Evolutionary conservation across 83 land plant species (phyloP), one percentile per base, ranked within the genome.

Genomic region (Picea engelmannii): DNA sequence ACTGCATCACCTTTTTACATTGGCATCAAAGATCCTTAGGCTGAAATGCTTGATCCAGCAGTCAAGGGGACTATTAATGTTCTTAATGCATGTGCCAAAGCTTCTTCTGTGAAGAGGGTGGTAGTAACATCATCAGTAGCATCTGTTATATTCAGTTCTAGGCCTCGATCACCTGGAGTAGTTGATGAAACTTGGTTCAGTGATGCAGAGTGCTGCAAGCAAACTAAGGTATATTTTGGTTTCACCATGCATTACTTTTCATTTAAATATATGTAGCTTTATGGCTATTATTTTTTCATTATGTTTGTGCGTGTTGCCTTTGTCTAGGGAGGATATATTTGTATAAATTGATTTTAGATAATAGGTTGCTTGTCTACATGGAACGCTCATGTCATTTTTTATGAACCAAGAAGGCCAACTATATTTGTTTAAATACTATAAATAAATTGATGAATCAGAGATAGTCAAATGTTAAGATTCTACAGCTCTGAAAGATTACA

Each of bases 31-130:
- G 31, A 27, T 27, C 31, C 31, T 27, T 92, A 96, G 99, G 91
- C 90, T 40, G 95, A 96, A 64, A 76, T 96, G 60, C 73, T 96
- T 74, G 95, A 93, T 70, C 98, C 99, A 66, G 98, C 96, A 38
- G 85, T 96, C 71, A 93, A 92, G 77, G 99, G 99, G n/a, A 95
- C 98, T 1, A 81, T 93, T 11, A 96, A 96, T 88, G 98, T 96
- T 55, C 90, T 96, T 59, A 78, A 69, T 27, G 91, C 99, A 5
- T 90, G 92, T 83, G 82, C 90, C 9, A 95, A 95, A 85, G 47
- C 81, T 44, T 63, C 87, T 6, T 85, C 93, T 44, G 87, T 90
- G 3, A 95, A 92, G 80, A 85, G 96, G 83, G 95, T 96, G n/a
- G 91, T 92, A 67, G 66, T 94, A 31, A 94, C 96, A 78, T 94